phyloP scores from a whole-genome alignment of 2,329 filamentous ascomycete species.

The Keithomyces neogunnii region DNA sequence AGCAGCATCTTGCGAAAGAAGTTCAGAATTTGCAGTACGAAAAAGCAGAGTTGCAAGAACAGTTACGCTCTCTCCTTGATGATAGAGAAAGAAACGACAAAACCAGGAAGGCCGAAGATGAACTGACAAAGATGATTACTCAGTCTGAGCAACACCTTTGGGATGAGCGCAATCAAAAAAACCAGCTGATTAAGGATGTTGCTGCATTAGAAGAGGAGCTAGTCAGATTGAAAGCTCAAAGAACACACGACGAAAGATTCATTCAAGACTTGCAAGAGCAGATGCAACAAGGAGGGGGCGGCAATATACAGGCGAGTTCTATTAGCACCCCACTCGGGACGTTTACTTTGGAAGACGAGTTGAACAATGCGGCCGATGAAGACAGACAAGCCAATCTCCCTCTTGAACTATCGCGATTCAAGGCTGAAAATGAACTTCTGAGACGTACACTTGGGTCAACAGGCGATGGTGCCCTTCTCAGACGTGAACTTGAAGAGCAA shows the following conservation, averaged over 20 bases:
- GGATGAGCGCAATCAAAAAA: conserved; percentile 36
- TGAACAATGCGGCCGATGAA: conserved; percentile 39
- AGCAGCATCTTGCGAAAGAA: conserved; percentile 46
- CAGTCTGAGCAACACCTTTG: conserved; percentile 33
- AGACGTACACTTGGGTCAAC: conserved; percentile 45
- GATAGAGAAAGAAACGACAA: conserved; percentile 25
- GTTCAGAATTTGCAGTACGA: conserved; percentile 47
- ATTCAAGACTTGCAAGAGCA: conserved; percentile 54
- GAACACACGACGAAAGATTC: conserved; percentile 41
- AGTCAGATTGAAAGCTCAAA: conserved; percentile 36
- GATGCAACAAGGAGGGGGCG: conserved; percentile 29
- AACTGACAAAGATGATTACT: conserved; percentile 31
- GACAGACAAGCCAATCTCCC: conserved; percentile 31
- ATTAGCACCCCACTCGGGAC: conserved; percentile 11
- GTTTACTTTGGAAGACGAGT: conserved; percentile 51
- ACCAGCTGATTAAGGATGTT: conserved; percentile 36
- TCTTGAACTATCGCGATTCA: conserved; percentile 48
- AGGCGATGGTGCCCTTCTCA: conserved; percentile 45
- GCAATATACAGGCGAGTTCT: conserved; percentile 11
- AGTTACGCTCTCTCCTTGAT: conserved; percentile 29
- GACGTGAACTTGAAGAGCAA: conserved; percentile 47
- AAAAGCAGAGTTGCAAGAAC: conserved; percentile 42
- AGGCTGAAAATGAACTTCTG: conserved; percentile 52
- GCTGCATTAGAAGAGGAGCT: conserved; percentile 38
- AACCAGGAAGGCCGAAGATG: conserved; percentile 28